phyloP scores from a whole-genome alignment of 345 rosid genomes.

The Nephelium lappaceum region DNA sequence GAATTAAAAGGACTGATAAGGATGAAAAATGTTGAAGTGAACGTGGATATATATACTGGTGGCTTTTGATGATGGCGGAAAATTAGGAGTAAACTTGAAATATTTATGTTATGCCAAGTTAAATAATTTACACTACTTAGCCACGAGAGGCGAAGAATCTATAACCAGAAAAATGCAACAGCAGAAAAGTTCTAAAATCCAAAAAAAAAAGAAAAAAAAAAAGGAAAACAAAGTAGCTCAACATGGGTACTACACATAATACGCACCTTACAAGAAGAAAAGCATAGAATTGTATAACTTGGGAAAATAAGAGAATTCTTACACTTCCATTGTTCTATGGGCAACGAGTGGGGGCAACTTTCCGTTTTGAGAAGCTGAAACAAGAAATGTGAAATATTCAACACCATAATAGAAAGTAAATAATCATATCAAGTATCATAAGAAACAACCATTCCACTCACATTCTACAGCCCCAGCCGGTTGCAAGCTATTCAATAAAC shows the following conservation, averaged over 20 bases:
- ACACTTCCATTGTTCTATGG: conserved; percentile 78
- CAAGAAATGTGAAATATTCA: conserved; percentile 16
- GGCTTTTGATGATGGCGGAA: no score
- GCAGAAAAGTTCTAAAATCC: not conserved
- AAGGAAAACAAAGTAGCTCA: not conserved
- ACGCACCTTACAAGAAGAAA: conserved; percentile 1
- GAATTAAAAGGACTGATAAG: no score
- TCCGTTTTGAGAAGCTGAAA: conserved; percentile 75
- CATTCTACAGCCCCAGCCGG: conserved; percentile 66
- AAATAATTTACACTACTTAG: not conserved
- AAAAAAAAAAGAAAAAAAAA: not conserved
- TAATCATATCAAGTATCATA: conserved; percentile 7
- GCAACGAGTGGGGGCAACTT: conserved; percentile 78
- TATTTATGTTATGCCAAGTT: no score
- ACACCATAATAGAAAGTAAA: conserved; percentile 4
- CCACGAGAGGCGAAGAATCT: not conserved
- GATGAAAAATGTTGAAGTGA: no score
- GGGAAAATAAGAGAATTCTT: conserved; percentile 25
- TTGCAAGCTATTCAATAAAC: conserved; percentile 70
- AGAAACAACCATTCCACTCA: conserved; percentile 36
- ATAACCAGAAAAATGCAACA: not conserved
- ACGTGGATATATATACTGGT: no score
- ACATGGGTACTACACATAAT: not conserved
- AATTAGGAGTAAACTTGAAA: no score
- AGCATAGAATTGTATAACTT: not conserved